phyloP scores from a whole-genome alignment of 2,329 filamentous ascomycete species.

The Fusarium irregulare region DNA sequence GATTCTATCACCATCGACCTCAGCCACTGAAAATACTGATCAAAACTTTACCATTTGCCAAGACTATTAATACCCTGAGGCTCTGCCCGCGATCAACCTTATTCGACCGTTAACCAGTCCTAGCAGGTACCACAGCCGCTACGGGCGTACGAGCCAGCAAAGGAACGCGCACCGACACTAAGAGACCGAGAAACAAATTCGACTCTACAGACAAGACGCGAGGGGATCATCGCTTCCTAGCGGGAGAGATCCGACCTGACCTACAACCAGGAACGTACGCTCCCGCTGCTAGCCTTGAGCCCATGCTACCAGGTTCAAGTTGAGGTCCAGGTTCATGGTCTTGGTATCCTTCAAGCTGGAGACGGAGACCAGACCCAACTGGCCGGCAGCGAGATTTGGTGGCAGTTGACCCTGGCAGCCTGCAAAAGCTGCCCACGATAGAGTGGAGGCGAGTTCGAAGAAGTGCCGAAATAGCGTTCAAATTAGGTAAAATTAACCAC shows the following conservation, averaged over 20 bases:
- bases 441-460: slow-evolving; percentile 41
- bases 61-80: slow-evolving; percentile 10
- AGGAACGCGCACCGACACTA: slow-evolving; percentile 11
- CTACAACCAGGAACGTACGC: slow-evolving; percentile 28
- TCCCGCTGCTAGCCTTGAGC: slow-evolving; percentile 22
- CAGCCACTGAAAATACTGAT: not conserved
- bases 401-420: slow-evolving; percentile 17
- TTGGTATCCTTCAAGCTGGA: slow-evolving; percentile 2
- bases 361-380: slow-evolving; percentile 10
- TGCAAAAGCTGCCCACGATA: slow-evolving; percentile 36
- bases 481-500: slow-evolving; percentile 54
- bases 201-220: slow-evolving; percentile 17
- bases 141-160: slow-evolving; percentile 12
- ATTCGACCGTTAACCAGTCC: slow-evolving; percentile 11
- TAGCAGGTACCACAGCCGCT: not conserved
- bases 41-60: not conserved
- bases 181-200: slow-evolving; percentile 4
- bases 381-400: slow-evolving; percentile 29
- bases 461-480: slow-evolving; percentile 48
- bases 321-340: slow-evolving; percentile 6
- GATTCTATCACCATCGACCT: not conserved
- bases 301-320: not conserved
- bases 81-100: slow-evolving; percentile 21
- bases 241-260: slow-evolving; percentile 18
- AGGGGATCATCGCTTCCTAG: slow-evolving; percentile 21